Evolutionary conservation across 2,329 filamentous ascomycete genomes (phyloP).

Genomic region (Talaromyces sp.): DNA sequence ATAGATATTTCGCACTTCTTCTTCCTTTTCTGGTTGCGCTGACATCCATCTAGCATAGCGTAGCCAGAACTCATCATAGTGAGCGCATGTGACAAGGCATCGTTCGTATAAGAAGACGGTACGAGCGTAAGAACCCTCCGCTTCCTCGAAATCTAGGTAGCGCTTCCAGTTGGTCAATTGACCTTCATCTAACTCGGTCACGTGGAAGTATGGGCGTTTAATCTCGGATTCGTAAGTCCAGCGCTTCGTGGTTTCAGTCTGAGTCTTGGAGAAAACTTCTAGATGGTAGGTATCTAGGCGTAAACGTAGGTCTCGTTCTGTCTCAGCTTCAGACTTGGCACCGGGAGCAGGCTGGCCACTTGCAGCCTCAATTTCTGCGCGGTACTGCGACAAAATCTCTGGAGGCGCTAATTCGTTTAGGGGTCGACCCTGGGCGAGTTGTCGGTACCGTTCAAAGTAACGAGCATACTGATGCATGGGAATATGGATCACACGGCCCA

Average conservation of each 20-base stretch:
- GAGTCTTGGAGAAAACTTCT: constrained; percentile 75
- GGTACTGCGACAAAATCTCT: constrained; percentile 67
- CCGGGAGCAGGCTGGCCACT: constrained; percentile 44
- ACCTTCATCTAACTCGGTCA: constrained; percentile 82
- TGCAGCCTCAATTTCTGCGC: constrained; percentile 65
- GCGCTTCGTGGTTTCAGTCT: constrained; percentile 83
- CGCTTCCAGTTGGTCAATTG: constrained; percentile 91
- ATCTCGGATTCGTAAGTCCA: constrained; percentile 95
- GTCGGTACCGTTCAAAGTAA: constrained; percentile 89
- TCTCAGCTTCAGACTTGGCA: constrained; percentile 67
- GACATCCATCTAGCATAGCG: constrained; percentile 96
- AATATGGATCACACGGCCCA: constrained; percentile 79
- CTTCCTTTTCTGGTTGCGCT: constrained; percentile 73
- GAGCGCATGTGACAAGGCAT: constrained; percentile 85
- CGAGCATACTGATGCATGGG: constrained; percentile 94
- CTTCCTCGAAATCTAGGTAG: constrained; percentile 94
- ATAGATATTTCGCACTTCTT: constrained; percentile 90
- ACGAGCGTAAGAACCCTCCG: constrained; percentile 72
- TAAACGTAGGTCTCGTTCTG: constrained; percentile 77
- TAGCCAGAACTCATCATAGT: constrained; percentile 98
- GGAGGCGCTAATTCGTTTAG: constrained; percentile 69
- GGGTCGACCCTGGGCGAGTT: constrained; percentile 70
- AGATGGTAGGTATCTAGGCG: constrained; percentile 80
- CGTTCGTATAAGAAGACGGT: constrained; percentile 87
- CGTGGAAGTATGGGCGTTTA: constrained; percentile 95